Conservation (phyloP, 371 early-diverging fungal species). For the Capniomyces stellatus region DNA sequence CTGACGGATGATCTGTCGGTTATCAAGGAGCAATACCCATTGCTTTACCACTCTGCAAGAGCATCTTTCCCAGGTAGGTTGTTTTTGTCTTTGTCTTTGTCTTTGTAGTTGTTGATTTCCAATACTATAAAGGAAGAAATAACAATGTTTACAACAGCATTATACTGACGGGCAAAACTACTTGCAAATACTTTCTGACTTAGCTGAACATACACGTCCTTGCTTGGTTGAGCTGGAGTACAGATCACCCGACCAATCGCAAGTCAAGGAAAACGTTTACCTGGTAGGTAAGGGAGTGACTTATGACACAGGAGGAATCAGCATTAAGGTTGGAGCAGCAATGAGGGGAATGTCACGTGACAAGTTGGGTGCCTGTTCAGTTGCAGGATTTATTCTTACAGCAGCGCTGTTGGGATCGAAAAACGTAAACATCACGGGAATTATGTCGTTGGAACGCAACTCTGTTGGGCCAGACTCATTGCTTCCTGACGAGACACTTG, state of each 20-base stretch:
- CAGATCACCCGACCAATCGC: slow-evolving; percentile 43
- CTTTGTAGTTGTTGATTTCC: too few relatives aligned
- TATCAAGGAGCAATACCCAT: slow-evolving; percentile 60
- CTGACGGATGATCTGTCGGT: slow-evolving; percentile 42
- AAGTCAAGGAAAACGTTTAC: slow-evolving; percentile 67
- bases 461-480: slow-evolving; percentile 61
- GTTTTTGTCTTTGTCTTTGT: background rate
- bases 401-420: slow-evolving; percentile 40
- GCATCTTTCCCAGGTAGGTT: slow-evolving; percentile 53
- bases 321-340: slow-evolving; percentile 61
- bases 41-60: slow-evolving; percentile 65
- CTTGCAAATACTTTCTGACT: too few relatives aligned
- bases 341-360: slow-evolving; percentile 87
- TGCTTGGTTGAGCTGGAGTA: slow-evolving; percentile 65
- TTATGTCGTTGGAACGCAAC: slow-evolving; percentile 62
- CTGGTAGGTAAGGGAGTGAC: slow-evolving; percentile 85
- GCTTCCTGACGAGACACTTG: slow-evolving; percentile 65
- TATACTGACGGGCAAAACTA: too few relatives aligned
- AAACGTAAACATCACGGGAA: slow-evolving; percentile 47
- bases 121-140: too few relatives aligned
- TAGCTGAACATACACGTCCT: slow-evolving; percentile 32
- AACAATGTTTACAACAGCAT: too few relatives aligned
- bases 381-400: slow-evolving; percentile 67
- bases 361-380: slow-evolving; percentile 73
- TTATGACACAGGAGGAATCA: slow-evolving; percentile 79